These are phyloP conservation scores for Cardamine chenopodiifolia DNA, from an alignment of 345 rosid genomes.

Conservation along the genomic window DNA sequence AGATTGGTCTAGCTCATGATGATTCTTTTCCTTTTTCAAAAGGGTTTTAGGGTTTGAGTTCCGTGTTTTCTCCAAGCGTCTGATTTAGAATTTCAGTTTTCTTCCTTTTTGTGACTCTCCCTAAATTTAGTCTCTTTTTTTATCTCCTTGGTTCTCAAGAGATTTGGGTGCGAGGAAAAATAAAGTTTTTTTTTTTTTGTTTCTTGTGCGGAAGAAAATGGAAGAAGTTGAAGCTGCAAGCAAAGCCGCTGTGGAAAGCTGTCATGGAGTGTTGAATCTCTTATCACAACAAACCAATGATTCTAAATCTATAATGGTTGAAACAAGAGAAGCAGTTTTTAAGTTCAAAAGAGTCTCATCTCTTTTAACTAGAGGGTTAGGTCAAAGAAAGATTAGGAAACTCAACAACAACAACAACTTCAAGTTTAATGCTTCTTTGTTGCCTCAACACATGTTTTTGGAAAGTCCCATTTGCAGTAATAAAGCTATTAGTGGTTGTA, in stretches of 20 bases:
- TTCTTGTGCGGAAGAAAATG: constrained; percentile 34
- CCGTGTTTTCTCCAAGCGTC: constrained; percentile 17
- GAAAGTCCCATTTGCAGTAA: constrained; percentile 49
- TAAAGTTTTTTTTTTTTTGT: not conserved
- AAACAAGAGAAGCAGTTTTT: constrained; percentile 56
- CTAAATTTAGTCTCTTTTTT: not conserved
- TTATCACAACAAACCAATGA: constrained; percentile 53
- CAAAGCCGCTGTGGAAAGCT: constrained; percentile 58
- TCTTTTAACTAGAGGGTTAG: constrained; percentile 47
- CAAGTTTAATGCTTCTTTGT: constrained; percentile 48
- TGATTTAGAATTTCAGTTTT: not conserved
- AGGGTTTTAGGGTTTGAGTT: constrained; percentile 6
- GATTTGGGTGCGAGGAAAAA: constrained; percentile 8
- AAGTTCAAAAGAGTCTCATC: constrained; percentile 63
- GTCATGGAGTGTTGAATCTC: constrained; percentile 53
- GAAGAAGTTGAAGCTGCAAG: constrained; percentile 59
- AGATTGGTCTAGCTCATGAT: constrained; percentile 4
- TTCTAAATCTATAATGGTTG: constrained; percentile 46
- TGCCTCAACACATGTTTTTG: constrained; percentile 57
- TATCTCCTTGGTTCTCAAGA: not conserved
- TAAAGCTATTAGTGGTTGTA: not conserved
- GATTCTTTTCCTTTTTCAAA: not conserved
- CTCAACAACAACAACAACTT: constrained; percentile 28
- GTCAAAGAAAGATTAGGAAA: constrained; percentile 58
- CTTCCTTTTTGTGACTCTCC: not conserved